phyloP scores from a whole-genome alignment of 73 alveolate species.

The Tetrahymena malaccensis region DNA sequence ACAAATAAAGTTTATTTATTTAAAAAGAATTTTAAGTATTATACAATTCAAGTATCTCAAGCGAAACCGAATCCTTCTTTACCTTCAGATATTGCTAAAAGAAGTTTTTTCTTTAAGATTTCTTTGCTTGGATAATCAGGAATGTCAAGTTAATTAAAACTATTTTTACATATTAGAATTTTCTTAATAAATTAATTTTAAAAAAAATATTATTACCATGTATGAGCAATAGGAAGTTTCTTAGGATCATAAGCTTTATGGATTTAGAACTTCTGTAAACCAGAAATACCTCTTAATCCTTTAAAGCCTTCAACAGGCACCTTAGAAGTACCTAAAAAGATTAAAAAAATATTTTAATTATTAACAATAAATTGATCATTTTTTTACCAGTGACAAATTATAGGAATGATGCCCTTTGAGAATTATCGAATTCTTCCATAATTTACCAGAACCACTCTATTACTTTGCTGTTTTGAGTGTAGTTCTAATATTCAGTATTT shows the following conservation, averaged over 20 bases:
- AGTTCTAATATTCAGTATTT: conserved; percentile 92
- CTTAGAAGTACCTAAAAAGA: conserved; percentile 85
- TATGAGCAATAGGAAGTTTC: conserved; percentile 92
- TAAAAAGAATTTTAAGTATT: not conserved
- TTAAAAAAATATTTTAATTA: not conserved
- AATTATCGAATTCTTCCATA: conserved; percentile 75
- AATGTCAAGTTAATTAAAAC: conserved; percentile 75
- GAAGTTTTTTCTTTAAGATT: conserved; percentile 67
- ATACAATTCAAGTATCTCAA: conserved; percentile 3
- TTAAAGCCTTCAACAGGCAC: conserved; percentile 98
- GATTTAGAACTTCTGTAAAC: conserved; percentile 32
- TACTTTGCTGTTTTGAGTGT: conserved; percentile 68
- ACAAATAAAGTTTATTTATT: too few species aligned
- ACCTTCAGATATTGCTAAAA: conserved; percentile 60
- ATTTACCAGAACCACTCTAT: conserved; percentile 94
- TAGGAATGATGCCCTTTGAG: conserved; percentile 86
- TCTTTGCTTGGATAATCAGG: conserved; percentile 97
- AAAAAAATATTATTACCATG: conserved; percentile 51
- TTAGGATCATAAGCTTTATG: conserved; percentile 57
- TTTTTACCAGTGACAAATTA: conserved; percentile 85
- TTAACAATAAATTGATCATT: not conserved
- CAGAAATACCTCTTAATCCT: conserved; percentile 59
- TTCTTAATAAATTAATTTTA: not conserved
- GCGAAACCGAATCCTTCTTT: conserved; percentile 76
- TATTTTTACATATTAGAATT: not conserved